Evolutionary conservation across 441 rosid species (phyloP), one percentile per base, ranked within the genome.

Genomic region (Syzygium malaccense): DNA sequence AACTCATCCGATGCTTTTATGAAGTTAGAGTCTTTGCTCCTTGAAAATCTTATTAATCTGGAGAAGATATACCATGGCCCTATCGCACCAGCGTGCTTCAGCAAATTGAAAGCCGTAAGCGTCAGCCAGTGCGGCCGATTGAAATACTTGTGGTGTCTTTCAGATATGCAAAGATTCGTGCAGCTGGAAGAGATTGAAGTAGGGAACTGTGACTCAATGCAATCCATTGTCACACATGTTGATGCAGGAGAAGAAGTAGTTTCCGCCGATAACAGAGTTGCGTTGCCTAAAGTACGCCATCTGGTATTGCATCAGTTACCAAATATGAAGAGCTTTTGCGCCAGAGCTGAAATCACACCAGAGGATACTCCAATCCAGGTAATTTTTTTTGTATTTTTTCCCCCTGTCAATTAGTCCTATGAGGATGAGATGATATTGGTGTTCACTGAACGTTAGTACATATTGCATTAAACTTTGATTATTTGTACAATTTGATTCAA

Each of bases 191-290:
- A 33, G 79, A 33, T 68, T 2, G 4, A 8, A 33, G 79, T 68
- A 6, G 0, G 14, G 1, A 0, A 5, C 0, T 68, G 79, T 19
- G 14, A 68, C 14, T 68, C 48, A 18, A 8, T 68, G 79, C 79
- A 1, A 68, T 13, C 79, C 79, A 33, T 68, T 33, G 1, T 68
- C 79, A 33, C 26, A 9, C 23, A 9, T 18, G n/a, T n/a, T n/a
- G 79, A 9, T 68, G 48, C 14, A 20, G 7, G 48, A 68, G 7
- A 5, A 33, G 26, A 32, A 2, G 18, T 18, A 18, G 79, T 4
- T 10, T 1, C 2, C 9, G 12, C 7, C 1, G 14, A 33, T 33
- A 4, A 68, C 48, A 33, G 0, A 0, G 79, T 33, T 33, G 79
- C 4, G 7, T 33, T 68, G 26, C 48, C 48, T 33, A 33, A 62